Evolutionary conservation across 768 basidiomycete genomes (phyloP).

Genomic region (Phlebiopsis flavidoalba): DNA sequence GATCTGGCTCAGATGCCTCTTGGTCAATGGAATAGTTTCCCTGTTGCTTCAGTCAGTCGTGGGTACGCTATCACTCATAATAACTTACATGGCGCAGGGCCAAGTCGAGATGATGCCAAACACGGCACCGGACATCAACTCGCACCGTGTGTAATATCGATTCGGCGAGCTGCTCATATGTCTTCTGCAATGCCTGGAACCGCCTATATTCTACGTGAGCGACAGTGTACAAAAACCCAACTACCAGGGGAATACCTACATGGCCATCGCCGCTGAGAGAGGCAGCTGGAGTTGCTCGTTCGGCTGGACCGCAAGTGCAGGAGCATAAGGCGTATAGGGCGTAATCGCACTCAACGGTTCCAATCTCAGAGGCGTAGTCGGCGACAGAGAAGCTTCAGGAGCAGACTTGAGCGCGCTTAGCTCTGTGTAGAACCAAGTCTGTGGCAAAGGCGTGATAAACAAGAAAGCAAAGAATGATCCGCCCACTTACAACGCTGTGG

Average conservation of each 20-base stretch:
- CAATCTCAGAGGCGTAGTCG: constrained; percentile 42
- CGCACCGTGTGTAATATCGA: constrained; percentile 85
- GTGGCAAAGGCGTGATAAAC: constrained; percentile 2
- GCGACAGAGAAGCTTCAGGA: constrained; percentile 50
- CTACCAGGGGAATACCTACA: constrained; percentile 56
- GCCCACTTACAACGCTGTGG: constrained; percentile 71
- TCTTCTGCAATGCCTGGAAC: constrained; percentile 85
- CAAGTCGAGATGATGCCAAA: constrained; percentile 74
- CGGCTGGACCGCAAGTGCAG: constrained; percentile 32
- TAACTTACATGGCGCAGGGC: constrained; percentile 53
- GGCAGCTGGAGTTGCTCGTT: constrained; percentile 61
- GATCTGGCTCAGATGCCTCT: constrained; percentile 89
- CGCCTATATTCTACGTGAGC: constrained; percentile 46
- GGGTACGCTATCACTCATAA: not conserved
- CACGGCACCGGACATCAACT: constrained; percentile 81
- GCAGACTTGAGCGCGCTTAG: constrained; percentile 61
- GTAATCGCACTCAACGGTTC: constrained; percentile 46
- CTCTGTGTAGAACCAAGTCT: constrained; percentile 85
- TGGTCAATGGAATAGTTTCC: constrained; percentile 80
- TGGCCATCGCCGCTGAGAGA: constrained; percentile 81
- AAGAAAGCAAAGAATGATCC: not conserved
- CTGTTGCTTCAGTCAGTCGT: constrained; percentile 32
- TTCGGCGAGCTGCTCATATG: constrained; percentile 85
- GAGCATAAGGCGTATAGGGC: constrained; percentile 39
- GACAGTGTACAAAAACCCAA: not conserved